These are phyloP conservation scores for Coemansia reversa DNA, from an alignment of 192 early-diverging fungal genomes.

Conservation along the genomic window DNA sequence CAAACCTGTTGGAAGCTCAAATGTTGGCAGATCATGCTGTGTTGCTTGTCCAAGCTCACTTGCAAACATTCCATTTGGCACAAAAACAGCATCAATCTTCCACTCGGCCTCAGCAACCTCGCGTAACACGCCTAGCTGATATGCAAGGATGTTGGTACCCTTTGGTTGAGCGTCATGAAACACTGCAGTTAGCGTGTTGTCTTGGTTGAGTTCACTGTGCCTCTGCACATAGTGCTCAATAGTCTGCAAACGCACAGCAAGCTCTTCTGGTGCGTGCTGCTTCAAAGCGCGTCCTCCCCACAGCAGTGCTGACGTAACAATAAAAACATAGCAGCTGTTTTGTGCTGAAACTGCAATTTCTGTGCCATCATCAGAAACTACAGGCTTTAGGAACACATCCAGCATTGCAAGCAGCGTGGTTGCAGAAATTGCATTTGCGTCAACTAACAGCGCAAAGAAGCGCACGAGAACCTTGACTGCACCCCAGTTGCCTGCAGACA, in stretches of 20 bases:
- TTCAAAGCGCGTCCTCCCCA: conserved; percentile 59
- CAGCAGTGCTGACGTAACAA: conserved; percentile 77
- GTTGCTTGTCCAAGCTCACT: conserved; percentile 40
- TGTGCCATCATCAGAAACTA: conserved; percentile 22
- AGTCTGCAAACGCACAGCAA: conserved; percentile 21
- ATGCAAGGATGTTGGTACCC: conserved; percentile 29
- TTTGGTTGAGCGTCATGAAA: conserved; percentile 39
- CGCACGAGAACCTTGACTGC: conserved; percentile 75
- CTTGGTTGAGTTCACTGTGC: conserved; percentile 7
- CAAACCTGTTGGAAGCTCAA: conserved; percentile 32
- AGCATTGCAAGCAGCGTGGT: conserved; percentile 64
- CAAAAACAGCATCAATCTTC: conserved; percentile 39
- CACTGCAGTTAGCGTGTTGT: conserved; percentile 27
- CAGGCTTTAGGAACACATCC: conserved; percentile 60
- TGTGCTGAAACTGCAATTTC: conserved; percentile 17
- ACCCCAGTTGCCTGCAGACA: conserved; percentile 64
- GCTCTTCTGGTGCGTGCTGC: conserved; percentile 23
- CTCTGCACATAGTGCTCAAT: conserved; percentile 33
- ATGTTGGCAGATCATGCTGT: conserved; percentile 40
- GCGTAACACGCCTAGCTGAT: conserved; percentile 30
- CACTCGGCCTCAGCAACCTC: conserved; percentile 32
- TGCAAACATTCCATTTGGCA: conserved; percentile 42
- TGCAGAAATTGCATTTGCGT: conserved; percentile 71
- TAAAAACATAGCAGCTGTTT: conserved; percentile 70
- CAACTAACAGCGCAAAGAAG: conserved; percentile 80